These are phyloP conservation scores for Castanospermum australe DNA, from an alignment of 306 rosid species.

Conservation along the genomic window DNA sequence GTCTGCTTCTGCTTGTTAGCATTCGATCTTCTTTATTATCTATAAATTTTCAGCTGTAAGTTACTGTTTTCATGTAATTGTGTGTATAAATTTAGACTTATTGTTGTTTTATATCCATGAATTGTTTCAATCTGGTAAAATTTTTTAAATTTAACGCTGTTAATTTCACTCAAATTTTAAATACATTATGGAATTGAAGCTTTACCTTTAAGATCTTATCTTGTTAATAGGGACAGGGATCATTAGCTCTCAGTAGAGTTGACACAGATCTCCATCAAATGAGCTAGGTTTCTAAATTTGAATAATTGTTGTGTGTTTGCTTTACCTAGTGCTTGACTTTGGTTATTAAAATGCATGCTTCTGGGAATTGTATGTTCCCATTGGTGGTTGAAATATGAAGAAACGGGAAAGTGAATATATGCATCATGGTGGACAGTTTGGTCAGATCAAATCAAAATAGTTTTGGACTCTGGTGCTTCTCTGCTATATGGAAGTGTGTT, in stretches of 20 bases:
- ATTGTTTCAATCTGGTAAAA: neutral
- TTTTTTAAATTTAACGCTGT: neutral
- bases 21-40: neutral
- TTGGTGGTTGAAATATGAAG: neutral
- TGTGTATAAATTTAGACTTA: no score
- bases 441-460: neutral
- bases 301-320: neutral
- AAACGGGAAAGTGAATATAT: neutral
- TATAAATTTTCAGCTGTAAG: neutral
- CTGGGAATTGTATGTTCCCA: neutral
- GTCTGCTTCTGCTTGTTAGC: slow-evolving; percentile 34
- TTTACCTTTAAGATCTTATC: no score
- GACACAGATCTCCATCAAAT: neutral
- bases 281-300: neutral
- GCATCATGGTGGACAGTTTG: neutral
- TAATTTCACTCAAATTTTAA: neutral
- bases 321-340: neutral
- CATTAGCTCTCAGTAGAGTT: neutral
- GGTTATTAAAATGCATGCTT: neutral
- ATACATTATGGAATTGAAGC: neutral
- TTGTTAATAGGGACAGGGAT: neutral
- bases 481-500: neutral
- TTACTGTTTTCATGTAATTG: no score
- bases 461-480: neutral
- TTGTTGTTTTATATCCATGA: neutral